These are phyloP conservation scores for Ophiostoma ulmi DNA, from an alignment of 2,329 filamentous ascomycete genomes.

Conservation along the genomic window DNA sequence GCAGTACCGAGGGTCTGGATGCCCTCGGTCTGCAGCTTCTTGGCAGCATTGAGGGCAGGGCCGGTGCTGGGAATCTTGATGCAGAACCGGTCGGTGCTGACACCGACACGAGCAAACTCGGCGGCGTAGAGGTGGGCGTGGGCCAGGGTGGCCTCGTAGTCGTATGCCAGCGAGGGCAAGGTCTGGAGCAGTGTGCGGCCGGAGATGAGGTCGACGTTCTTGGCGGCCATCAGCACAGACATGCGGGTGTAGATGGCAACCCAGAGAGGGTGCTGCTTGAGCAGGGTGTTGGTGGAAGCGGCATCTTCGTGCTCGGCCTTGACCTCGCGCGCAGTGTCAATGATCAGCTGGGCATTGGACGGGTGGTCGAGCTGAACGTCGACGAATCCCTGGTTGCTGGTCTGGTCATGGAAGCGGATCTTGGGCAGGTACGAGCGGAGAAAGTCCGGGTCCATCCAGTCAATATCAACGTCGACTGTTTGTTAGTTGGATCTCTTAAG, in stretches of 20 bases:
- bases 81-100: slow-evolving; percentile 43
- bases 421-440: slow-evolving; percentile 36
- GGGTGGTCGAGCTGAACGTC: slow-evolving; percentile 43
- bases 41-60: slow-evolving; percentile 43
- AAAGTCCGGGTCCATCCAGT: slow-evolving; percentile 49
- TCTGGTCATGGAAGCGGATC: slow-evolving; percentile 45
- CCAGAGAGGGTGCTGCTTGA: slow-evolving; percentile 33
- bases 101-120: slow-evolving; percentile 43
- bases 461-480: slow-evolving; percentile 47
- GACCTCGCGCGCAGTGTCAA: slow-evolving; percentile 40
- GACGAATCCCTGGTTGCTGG: slow-evolving; percentile 47
- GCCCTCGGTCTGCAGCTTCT: slow-evolving; percentile 40
- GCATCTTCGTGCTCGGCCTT: slow-evolving; percentile 36
- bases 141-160: slow-evolving; percentile 41
- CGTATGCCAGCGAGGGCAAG: slow-evolving; percentile 43
- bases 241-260: slow-evolving; percentile 45
- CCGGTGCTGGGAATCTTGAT: slow-evolving; percentile 50
- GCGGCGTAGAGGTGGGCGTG: slow-evolving; percentile 44
- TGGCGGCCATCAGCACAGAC: slow-evolving; percentile 45
- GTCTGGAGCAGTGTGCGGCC: slow-evolving; percentile 48
- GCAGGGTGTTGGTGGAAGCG: background rate
- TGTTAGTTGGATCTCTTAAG: background rate
- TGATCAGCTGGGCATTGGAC: slow-evolving; percentile 42
- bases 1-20: slow-evolving; percentile 44
- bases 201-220: slow-evolving; percentile 42